Base-by-base conservation (phyloP, 2,329 filamentous ascomycete species). In the Penicillium sp. region DNA sequence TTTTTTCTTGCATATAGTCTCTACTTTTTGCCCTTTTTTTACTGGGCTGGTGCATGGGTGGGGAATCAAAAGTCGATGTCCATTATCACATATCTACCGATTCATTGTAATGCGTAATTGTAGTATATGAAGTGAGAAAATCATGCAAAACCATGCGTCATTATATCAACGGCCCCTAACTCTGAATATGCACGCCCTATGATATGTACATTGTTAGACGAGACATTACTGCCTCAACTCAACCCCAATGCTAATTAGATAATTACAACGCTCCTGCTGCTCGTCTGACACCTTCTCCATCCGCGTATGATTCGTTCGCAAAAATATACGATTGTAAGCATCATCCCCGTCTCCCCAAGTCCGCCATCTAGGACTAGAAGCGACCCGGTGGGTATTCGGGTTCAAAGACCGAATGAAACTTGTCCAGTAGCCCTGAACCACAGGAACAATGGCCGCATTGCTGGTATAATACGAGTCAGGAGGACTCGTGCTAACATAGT, bases 391-490 rank as follows among this genome's bases (percentile, higher is more conserved):
- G 16, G 64, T 77, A 68, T 92, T 93, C 0, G 90, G 90, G 69
- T 93, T 79, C 37, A 85, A 80, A 0, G 78, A 79, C 26, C 83
- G 76, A 58, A 93, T 85, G 68, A 93, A 93, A 61, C 86, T 90
- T 1, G 86, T 84, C 88, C 88, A 92, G 71, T 91, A 93, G 0
- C 79, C 82, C 66, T 90, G 87, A 27, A 89, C 82, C 0, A 88
- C 73, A 0, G 83, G 78, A 1, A 89, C 79, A 6, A 89, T 84
- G 0, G 68, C 68, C 1, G 76, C 80, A 61, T 91, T 91, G 3
- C 76, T 78, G 0, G 75, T 68, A 8, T 70, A 70, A 63, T 90
- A 91, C 47, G 83, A 86, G 2, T 68, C 66, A 0, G 87, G 87
- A 1, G 80, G 72, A 0, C 60, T 67, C 5, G 75, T 74, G 22